These are phyloP conservation scores for Boletus barrowsii DNA, from an alignment of 768 basidiomycete genomes.

Conservation along the genomic window DNA sequence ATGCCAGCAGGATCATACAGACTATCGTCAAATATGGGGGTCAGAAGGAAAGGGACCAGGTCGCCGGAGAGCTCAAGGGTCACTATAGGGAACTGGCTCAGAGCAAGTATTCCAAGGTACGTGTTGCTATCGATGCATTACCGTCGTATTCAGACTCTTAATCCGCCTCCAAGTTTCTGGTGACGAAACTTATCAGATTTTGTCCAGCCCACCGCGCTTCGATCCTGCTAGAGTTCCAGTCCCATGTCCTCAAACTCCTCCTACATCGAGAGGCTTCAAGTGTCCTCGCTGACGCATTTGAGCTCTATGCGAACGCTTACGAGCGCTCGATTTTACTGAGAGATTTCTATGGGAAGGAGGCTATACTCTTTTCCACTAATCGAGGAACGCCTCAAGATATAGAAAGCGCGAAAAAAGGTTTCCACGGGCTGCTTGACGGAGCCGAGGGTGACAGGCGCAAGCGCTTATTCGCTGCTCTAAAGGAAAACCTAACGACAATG, in stretches of 20 bases:
- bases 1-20: constrained; percentile 84
- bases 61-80: constrained; percentile 82
- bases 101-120: constrained; percentile 87
- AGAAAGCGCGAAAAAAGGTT: constrained; percentile 60
- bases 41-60: constrained; percentile 69
- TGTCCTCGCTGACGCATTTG: constrained; percentile 85
- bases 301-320: constrained; percentile 81
- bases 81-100: constrained; percentile 74
- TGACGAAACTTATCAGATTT: constrained; percentile 73
- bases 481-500: constrained; percentile 75
- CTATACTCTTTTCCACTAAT: constrained; percentile 60
- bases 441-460: constrained; percentile 61
- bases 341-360: constrained; percentile 91
- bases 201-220: constrained; percentile 71
- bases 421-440: constrained; percentile 65
- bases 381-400: constrained; percentile 59
- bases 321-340: constrained; percentile 78
- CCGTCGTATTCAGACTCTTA: neutral
- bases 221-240: constrained; percentile 78
- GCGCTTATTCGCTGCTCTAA: constrained; percentile 64
- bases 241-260: constrained; percentile 70
- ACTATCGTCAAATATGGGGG: constrained; percentile 80
- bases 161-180: constrained; percentile 55
- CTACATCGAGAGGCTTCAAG: constrained; percentile 82
- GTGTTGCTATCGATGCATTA: constrained; percentile 7